Conservation (phyloP, 2,329 filamentous ascomycete genomes). For the Cladosporium halotolerans region DNA sequence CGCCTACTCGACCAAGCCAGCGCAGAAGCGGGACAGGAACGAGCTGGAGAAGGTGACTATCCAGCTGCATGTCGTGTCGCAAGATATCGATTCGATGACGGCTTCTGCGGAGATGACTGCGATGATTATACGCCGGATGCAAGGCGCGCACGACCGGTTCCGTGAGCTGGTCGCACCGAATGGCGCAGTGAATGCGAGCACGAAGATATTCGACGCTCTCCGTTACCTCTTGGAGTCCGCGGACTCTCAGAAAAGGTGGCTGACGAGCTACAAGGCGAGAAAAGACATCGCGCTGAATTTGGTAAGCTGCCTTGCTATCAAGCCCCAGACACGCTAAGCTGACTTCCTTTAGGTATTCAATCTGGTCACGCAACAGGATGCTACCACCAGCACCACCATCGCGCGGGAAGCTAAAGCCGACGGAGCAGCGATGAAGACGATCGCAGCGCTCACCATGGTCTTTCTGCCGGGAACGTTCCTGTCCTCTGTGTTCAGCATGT, state of each 20-base stretch:
- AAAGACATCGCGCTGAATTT: constrained; percentile 3
- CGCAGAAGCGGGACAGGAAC: not conserved
- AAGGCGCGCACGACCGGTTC: not conserved
- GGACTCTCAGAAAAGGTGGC: not conserved
- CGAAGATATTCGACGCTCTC: not conserved
- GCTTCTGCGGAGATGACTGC: not conserved
- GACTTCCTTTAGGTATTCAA: not conserved
- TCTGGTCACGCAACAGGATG: constrained; percentile 3
- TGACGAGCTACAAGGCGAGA: not conserved
- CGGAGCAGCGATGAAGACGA: constrained; percentile 13
- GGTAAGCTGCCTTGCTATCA: not conserved
- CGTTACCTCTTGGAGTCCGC: constrained; percentile 1
- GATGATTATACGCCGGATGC: constrained; percentile 1
- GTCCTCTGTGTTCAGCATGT: constrained; percentile 14
- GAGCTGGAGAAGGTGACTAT: constrained; percentile 1
- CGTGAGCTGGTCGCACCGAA: not conserved
- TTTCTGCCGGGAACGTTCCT: constrained; percentile 14
- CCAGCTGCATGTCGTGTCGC: not conserved
- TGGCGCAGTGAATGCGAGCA: not conserved
- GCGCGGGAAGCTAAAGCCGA: constrained; percentile 3
- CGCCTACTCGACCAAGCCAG: not conserved
- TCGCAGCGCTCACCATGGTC: constrained; percentile 14
- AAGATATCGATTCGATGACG: not conserved
- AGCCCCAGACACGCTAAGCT: not conserved
- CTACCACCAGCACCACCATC: not conserved